Conservation (phyloP, 352 stramenopile species). For the Poterioochromonas sp. region DNA sequence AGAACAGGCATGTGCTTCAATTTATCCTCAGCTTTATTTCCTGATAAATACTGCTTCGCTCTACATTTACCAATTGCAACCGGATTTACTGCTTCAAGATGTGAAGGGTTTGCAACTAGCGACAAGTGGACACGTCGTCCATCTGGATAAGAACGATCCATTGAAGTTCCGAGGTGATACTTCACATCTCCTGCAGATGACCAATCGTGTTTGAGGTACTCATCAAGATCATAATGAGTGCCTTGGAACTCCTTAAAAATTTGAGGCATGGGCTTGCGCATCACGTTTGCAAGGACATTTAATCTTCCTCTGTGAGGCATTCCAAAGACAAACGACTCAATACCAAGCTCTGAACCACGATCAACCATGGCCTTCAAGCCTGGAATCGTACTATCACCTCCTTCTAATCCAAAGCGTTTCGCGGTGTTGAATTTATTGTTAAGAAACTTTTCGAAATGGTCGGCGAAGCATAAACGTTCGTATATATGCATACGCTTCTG, state of each 20-base stretch:
- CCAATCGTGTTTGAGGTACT: slow-evolving; percentile 77
- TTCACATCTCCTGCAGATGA: slow-evolving; percentile 90
- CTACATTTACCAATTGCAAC: slow-evolving; percentile 87
- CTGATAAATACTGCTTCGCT: slow-evolving; percentile 91
- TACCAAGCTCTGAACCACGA: slow-evolving; percentile 79
- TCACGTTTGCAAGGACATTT: slow-evolving; percentile 96
- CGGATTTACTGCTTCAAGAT: slow-evolving; percentile 95
- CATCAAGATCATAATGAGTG: slow-evolving; percentile 84
- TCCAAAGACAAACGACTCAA: slow-evolving; percentile 94
- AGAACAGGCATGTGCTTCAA: slow-evolving; percentile 80
- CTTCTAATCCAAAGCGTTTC: slow-evolving; percentile 98
- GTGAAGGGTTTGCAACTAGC: slow-evolving; percentile 94
- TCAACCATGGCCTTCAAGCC: slow-evolving; percentile 90
- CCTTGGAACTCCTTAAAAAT: slow-evolving; percentile 95
- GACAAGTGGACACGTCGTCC: slow-evolving; percentile 83
- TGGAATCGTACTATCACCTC: slow-evolving; percentile 86
- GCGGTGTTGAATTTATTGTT: slow-evolving; percentile 97
- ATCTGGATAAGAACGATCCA: slow-evolving; percentile 87
- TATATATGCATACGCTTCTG: slow-evolving; percentile 90
- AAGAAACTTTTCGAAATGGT: slow-evolving; percentile 97
- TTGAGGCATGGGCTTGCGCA: slow-evolving; percentile 86
- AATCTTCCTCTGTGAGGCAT: slow-evolving; percentile 95
- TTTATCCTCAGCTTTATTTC: slow-evolving; percentile 55
- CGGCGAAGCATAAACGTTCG: slow-evolving; percentile 88
- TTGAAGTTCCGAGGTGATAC: slow-evolving; percentile 95